Evolutionary conservation across 768 basidiomycete genomes (phyloP), one percentile per base, ranked within the genome.

Genomic region (Psilocybe tampanensis): DNA sequence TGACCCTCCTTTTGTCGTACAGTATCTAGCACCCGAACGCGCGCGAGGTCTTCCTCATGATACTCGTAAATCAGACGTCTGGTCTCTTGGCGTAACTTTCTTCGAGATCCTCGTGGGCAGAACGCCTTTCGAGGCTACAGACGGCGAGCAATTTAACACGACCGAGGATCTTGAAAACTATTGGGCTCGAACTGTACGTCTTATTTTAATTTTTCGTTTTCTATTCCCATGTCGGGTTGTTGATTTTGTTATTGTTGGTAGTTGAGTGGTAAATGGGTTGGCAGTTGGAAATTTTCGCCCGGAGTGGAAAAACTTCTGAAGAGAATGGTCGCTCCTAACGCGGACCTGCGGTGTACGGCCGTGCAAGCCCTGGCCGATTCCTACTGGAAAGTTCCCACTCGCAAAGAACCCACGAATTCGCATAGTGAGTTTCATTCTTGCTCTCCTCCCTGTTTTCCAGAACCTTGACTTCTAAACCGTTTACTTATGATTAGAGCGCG

Each of bases 11-110:
- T 50, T 42, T 52, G 32, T 52, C 26, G n/a, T n/a, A 22, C 59
- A 95, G 89, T 98, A 98, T 72, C 85, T 98, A 7, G 89, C 92
- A 7, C 95, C 96, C 0, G 92, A 95, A 70, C 86, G 97, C 3
- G 94, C 96, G 1, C 83, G 88, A 33, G 94, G 95, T 8, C 77
- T 89, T 44, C 85, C 85, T 7, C 96, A 99, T 64, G 96, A 99
- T 68, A 98, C 96, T 45, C 88, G 96, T 44, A 91, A 94, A 72
- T 89, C 91, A 0, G 96, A 90, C 60, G 76, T 93, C 44, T 92
- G 89, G 88, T 86, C 90, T n/a, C 84, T 92, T 2, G 89, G 89
- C 45, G 77, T 96, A 23, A 93, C 95, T 0, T 91, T 98, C 70
- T 99, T 97, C 69, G 96, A 99, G 71, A 91, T 99, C 59, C 82